These are phyloP conservation scores for Hortiboletus rubellus DNA, from an alignment of 1,284 basidiomycete species.

Conservation along the genomic window DNA sequence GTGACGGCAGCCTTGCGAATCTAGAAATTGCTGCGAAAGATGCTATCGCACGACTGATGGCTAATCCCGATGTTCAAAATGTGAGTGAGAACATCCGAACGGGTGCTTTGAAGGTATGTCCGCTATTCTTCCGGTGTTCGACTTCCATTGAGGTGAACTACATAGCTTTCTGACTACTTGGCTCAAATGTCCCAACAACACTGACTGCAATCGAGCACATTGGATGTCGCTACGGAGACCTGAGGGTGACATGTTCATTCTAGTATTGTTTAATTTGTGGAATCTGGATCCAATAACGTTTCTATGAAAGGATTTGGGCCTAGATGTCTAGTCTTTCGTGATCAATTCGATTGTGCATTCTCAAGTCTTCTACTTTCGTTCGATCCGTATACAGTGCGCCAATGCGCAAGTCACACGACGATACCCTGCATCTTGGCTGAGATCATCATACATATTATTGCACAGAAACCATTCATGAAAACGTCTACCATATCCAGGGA, in stretches of 20 bases:
- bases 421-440: no score
- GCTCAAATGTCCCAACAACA: slow-evolving; percentile 73
- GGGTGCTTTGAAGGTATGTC: slow-evolving; percentile 82
- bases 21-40: slow-evolving; percentile 83
- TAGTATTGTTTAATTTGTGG: slow-evolving; percentile 16
- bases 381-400: not conserved
- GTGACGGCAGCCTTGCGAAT: slow-evolving; percentile 70
- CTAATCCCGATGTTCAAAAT: slow-evolving; percentile 91
- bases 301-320: not conserved
- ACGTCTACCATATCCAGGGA: no score
- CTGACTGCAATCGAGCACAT: slow-evolving; percentile 18
- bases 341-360: not conserved
- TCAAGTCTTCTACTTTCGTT: not conserved
- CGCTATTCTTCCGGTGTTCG: not conserved
- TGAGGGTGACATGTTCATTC: slow-evolving; percentile 6
- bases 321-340: slow-evolving; percentile 7
- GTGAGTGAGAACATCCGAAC: slow-evolving; percentile 79
- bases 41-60: slow-evolving; percentile 73
- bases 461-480: no score
- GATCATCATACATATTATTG: no score
- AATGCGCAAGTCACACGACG: no score
- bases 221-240: slow-evolving; percentile 1
- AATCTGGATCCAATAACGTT: slow-evolving; percentile 5
- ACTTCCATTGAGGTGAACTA: slow-evolving; percentile 5
- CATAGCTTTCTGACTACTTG: slow-evolving; percentile 76